Evolutionary conservation across 805 yeast species (phyloP).

Genomic region (Saccharomycopsis sp.): DNA sequence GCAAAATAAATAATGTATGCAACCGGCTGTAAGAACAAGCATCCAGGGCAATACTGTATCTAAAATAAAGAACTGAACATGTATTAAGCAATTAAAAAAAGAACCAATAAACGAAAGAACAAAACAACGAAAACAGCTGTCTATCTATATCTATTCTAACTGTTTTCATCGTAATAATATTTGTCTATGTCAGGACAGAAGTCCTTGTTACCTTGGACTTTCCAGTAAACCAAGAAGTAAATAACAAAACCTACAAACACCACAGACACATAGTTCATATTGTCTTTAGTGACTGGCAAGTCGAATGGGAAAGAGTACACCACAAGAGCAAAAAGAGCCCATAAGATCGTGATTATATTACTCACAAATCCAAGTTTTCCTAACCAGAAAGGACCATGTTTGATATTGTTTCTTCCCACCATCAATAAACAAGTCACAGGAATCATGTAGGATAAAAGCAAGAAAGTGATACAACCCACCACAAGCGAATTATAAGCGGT

Average conservation of each 20-base stretch:
- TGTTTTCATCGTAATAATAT: slow-evolving; percentile 19
- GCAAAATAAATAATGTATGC: too few species aligned
- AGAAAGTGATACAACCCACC: slow-evolving; percentile 52
- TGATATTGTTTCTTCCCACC: slow-evolving; percentile 45
- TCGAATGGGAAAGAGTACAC: slow-evolving; percentile 60
- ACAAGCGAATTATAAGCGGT: slow-evolving; percentile 64
- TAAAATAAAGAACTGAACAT: too few species aligned
- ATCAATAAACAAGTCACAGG: slow-evolving; percentile 44
- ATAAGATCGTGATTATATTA: slow-evolving; percentile 44
- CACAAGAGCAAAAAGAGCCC: slow-evolving; percentile 54
- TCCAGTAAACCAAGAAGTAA: slow-evolving; percentile 49
- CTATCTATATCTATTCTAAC: neutral
- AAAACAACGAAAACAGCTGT: neutral
- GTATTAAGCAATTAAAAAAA: neutral
- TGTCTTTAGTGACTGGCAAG: slow-evolving; percentile 53
- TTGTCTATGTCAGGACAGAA: slow-evolving; percentile 18
- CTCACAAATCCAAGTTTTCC: slow-evolving; percentile 47
- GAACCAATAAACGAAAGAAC: neutral
- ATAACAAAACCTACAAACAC: slow-evolving; percentile 43
- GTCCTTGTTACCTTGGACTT: slow-evolving; percentile 30
- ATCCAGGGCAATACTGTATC: too few species aligned
- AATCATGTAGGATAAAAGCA: slow-evolving; percentile 50
- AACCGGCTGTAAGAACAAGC: too few species aligned
- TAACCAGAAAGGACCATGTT: slow-evolving; percentile 63
- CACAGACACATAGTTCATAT: slow-evolving; percentile 63